Base-by-base conservation (phyloP, 371 early-diverging fungal genomes). In the Funneliformis caledonium region DNA sequence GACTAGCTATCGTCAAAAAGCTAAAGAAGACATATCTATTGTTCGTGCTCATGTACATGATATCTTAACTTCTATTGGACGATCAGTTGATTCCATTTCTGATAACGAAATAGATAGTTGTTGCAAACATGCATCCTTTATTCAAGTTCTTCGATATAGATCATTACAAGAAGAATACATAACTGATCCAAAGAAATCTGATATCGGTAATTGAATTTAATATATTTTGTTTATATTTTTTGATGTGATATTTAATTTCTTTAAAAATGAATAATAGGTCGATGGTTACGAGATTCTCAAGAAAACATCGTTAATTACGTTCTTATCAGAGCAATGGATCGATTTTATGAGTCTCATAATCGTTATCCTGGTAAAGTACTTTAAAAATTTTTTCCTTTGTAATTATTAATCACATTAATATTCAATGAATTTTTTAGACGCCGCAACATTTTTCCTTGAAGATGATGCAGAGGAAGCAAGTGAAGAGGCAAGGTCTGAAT, bases 91-190 rank as follows among this genome's bases (percentile, higher is more conserved):
- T 73, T 85, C 83, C n/a, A 89, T 97, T 52, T 80, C 92, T 11
- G 75, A 85, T n/a, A 92, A 91, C 62, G 90, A 92, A 33, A 90
- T 96, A 72, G 94, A 93, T 61, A 83, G 85, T 11, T 96, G 95
- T 79, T 97, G 97, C 90, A 96, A 96, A 82, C 93, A 96, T 83
- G 91, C 95, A 4, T 86, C 89, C 5, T 86, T 86, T 60, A 82
- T 96, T 61, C 86, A 90, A 78, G 89, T 95, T 7, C 83, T 95
- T 69, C 87, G 92, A 42, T 94, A 92, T 79, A 85, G 91, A 2
- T 86, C 87, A 6, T 61, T 96, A 3, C 83, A 83, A 37, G 88
- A 92, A 5, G 93, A 94, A 77, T 85, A 87, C 80, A 62, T 62
- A 73, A 81, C 60, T 47, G 76, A 83, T 47, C 84, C 87, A n/a